Conservation (phyloP, 768 basidiomycete species). For the Mycena vulgaris region DNA sequence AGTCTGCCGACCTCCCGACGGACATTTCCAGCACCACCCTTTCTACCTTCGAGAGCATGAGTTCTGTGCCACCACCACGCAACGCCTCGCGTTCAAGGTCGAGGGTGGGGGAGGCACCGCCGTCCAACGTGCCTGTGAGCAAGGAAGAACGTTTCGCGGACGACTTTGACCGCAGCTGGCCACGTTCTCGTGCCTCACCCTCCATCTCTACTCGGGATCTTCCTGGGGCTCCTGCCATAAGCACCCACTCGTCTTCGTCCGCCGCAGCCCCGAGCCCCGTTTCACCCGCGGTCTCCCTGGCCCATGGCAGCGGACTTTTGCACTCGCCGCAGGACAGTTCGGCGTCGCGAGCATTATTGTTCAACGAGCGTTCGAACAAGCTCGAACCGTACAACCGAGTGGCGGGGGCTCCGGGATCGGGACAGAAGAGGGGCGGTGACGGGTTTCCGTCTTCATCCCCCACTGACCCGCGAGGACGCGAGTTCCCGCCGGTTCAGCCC, state of each 20-base stretch:
- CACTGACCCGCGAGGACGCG: slow-evolving; percentile 64
- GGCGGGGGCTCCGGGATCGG: slow-evolving; percentile 61
- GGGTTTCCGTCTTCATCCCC: slow-evolving; percentile 57
- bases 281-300: slow-evolving; percentile 54
- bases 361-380: slow-evolving; percentile 94
- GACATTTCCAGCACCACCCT: slow-evolving; percentile 46
- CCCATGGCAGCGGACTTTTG: slow-evolving; percentile 34
- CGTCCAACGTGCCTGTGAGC: slow-evolving; percentile 65
- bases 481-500: slow-evolving; percentile 55
- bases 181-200: slow-evolving; percentile 74
- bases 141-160: slow-evolving; percentile 94
- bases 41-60: slow-evolving; percentile 16
- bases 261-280: slow-evolving; percentile 39
- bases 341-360: slow-evolving; percentile 78
- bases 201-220: slow-evolving; percentile 60
- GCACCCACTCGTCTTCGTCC: slow-evolving; percentile 39
- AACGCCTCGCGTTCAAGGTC: slow-evolving; percentile 36
- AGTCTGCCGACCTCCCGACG: slow-evolving; percentile 57
- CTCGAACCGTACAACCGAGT: slow-evolving; percentile 84
- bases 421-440: slow-evolving; percentile 61
- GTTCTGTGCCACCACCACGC: slow-evolving; percentile 42
- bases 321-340: slow-evolving; percentile 66
- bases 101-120: slow-evolving; percentile 44
- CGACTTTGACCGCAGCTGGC: slow-evolving; percentile 98
- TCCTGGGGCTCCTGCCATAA: slow-evolving; percentile 31